Conservation (phyloP, 495 filamentous ascomycete genomes). For the Choiromyces venosus region DNA sequence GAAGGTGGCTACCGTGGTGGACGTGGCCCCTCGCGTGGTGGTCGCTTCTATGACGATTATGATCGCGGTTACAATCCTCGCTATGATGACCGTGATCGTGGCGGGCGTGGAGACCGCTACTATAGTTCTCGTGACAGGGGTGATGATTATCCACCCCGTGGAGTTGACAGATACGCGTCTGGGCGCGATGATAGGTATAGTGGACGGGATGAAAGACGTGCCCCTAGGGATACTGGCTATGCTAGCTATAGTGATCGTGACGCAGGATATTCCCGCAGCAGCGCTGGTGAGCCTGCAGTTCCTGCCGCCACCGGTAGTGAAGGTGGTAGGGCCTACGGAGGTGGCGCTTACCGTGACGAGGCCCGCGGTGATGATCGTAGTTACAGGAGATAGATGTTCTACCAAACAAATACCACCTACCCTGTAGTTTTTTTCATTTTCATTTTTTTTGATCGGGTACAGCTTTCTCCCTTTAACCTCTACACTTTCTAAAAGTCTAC, state of each 20-base stretch:
- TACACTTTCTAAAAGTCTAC: slow-evolving; percentile 3
- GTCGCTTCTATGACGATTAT: slow-evolving; percentile 50
- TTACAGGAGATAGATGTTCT: slow-evolving; percentile 45
- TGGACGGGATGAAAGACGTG: slow-evolving; percentile 51
- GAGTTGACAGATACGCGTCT: slow-evolving; percentile 61
- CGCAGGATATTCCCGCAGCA: slow-evolving; percentile 52
- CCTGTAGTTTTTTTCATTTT: not conserved
- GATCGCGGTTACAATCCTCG: slow-evolving; percentile 58
- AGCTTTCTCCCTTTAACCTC: not conserved
- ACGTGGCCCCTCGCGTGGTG: slow-evolving; percentile 43
- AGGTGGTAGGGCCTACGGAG: slow-evolving; percentile 56
- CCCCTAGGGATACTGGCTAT: slow-evolving; percentile 46
- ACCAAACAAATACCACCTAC: not conserved
- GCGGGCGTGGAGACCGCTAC: slow-evolving; percentile 54
- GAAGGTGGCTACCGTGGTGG: slow-evolving; percentile 43
- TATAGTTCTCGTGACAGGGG: slow-evolving; percentile 49
- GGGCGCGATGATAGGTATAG: slow-evolving; percentile 47
- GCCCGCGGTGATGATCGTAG: slow-evolving; percentile 35
- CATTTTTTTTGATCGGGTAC: not conserved
- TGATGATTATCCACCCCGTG: slow-evolving; percentile 60
- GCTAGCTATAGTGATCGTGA: slow-evolving; percentile 47
- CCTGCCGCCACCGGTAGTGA: slow-evolving; percentile 59
- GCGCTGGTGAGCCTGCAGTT: slow-evolving; percentile 51
- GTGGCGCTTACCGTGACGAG: slow-evolving; percentile 53
- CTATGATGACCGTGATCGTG: slow-evolving; percentile 53